phyloP scores from a whole-genome alignment of 371 early-diverging fungal genomes.

The Apophysomyces variabilis region DNA sequence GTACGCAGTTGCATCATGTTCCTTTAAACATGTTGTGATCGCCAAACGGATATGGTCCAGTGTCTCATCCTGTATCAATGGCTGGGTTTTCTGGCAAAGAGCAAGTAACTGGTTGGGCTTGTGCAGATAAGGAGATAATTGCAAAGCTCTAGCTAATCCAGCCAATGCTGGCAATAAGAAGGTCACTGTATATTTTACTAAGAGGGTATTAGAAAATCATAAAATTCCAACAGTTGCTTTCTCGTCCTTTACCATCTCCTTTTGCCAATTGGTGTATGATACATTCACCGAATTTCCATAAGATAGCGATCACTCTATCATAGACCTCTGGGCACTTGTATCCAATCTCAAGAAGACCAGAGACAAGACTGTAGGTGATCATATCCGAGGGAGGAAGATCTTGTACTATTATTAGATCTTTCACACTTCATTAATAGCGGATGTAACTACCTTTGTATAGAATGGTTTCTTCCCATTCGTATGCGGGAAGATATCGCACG shows the following conservation, averaged over 20 bases:
- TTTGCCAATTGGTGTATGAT: constrained; percentile 22
- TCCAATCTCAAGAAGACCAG: constrained; percentile 57
- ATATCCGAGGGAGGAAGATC: constrained; percentile 41
- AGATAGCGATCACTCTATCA: constrained; percentile 36
- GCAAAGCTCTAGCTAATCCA: constrained; percentile 68
- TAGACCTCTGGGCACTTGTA: constrained; percentile 42
- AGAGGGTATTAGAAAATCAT: neutral
- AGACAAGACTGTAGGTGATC: constrained; percentile 43
- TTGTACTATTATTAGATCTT: constrained; percentile 4
- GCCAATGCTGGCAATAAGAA: constrained; percentile 72
- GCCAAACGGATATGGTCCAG: constrained; percentile 60
- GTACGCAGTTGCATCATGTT: constrained; percentile 43
- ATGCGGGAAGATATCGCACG: constrained; percentile 36
- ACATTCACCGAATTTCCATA: constrained; percentile 38
- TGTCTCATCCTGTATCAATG: constrained; percentile 57
- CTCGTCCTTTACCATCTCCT: constrained; percentile 5
- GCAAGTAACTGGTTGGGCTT: constrained; percentile 51
- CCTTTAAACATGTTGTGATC: constrained; percentile 50
- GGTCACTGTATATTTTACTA: constrained; percentile 60
- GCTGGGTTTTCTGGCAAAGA: constrained; percentile 52
- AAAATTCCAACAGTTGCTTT: neutral
- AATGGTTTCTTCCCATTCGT: constrained; percentile 40
- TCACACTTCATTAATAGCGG: constrained; percentile 3
- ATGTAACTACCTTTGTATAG: constrained; percentile 33
- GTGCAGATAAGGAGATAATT: constrained; percentile 58